These are phyloP conservation scores for Xylariaceae sp. DNA, from an alignment of 2,329 filamentous ascomycete species.

Conservation along the genomic window DNA sequence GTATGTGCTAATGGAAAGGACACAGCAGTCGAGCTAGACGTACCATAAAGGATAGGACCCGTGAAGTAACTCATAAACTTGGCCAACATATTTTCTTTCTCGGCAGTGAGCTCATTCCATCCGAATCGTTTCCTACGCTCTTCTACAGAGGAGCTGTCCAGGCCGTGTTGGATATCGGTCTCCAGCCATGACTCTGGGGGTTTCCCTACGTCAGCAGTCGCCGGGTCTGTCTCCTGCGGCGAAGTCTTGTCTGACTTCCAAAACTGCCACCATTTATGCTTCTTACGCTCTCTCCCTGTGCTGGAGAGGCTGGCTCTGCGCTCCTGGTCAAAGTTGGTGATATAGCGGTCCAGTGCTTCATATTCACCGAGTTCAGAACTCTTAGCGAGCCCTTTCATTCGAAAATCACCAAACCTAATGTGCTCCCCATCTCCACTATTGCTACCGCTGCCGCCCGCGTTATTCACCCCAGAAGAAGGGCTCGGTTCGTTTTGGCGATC, in stretches of 20 bases:
- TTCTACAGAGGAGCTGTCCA: slow-evolving; percentile 62
- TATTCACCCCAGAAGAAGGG: neutral
- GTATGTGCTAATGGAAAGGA: neutral
- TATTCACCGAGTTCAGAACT: slow-evolving; percentile 40
- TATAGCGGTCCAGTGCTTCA: slow-evolving; percentile 42
- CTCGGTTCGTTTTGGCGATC: slow-evolving; percentile 20
- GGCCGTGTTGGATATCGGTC: slow-evolving; percentile 68
- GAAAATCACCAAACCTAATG: slow-evolving; percentile 34
- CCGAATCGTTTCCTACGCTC: slow-evolving; percentile 67
- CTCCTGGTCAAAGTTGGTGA: slow-evolving; percentile 40
- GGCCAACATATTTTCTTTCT: slow-evolving; percentile 73
- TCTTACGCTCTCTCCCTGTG: slow-evolving; percentile 39
- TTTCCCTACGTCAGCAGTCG: slow-evolving; percentile 47
- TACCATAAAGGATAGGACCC: slow-evolving; percentile 76
- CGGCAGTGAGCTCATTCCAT: slow-evolving; percentile 71
- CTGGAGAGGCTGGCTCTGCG: slow-evolving; percentile 35
- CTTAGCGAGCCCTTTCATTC: slow-evolving; percentile 24
- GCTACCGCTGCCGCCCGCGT: neutral
- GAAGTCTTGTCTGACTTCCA: slow-evolving; percentile 51
- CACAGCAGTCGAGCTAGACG: slow-evolving; percentile 37
- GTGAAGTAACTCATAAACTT: slow-evolving; percentile 76
- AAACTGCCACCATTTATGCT: slow-evolving; percentile 65
- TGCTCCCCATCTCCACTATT: slow-evolving; percentile 29
- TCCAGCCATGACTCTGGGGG: slow-evolving; percentile 68
- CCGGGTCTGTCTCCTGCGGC: slow-evolving; percentile 43